Percentiles rank a stretch among this genome's conserved stretches.
phyloP scores from a whole-genome alignment of 1,284 basidiomycete genomes.

The Ceratobasidium sp. region DNA sequence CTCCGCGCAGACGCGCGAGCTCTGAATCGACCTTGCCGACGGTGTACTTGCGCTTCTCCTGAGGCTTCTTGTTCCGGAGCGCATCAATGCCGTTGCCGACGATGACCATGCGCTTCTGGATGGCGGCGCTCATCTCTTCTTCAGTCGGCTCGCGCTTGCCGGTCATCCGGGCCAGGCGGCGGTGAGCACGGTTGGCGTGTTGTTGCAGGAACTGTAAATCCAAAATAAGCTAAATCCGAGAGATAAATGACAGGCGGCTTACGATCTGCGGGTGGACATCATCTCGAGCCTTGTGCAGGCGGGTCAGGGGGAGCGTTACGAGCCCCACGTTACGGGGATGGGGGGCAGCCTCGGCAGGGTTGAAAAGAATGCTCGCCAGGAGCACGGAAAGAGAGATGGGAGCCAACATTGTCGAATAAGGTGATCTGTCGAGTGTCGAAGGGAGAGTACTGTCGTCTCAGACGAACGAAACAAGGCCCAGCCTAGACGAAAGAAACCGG shows the following conservation, averaged over 20 bases:
- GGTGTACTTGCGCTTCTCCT: slow-evolving; percentile 28
- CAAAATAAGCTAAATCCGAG: not conserved
- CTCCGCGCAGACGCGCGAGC: slow-evolving; percentile 19
- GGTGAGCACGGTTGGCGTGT: slow-evolving; percentile 69
- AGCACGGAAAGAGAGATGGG: slow-evolving; percentile 32
- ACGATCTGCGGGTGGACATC: slow-evolving; percentile 71
- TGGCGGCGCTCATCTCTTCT: slow-evolving; percentile 58
- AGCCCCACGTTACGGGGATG: slow-evolving; percentile 50
- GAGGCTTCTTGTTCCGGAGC: slow-evolving; percentile 22
- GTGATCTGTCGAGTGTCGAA: not conserved
- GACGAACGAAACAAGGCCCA: slow-evolving; percentile 28
- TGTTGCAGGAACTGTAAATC: slow-evolving; percentile 67
- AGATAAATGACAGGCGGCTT: slow-evolving; percentile 47
- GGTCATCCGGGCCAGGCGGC: slow-evolving; percentile 73
- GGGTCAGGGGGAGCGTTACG: slow-evolving; percentile 65
- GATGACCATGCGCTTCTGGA: slow-evolving; percentile 62
- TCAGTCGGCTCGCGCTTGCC: slow-evolving; percentile 60
- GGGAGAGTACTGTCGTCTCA: slow-evolving; percentile 14
- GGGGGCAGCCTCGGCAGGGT: slow-evolving; percentile 26
- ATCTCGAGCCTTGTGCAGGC: slow-evolving; percentile 53
- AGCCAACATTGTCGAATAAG: slow-evolving; percentile 11
- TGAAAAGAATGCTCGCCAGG: slow-evolving; percentile 36
- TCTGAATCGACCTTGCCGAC: slow-evolving; percentile 36
- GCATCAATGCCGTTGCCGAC: slow-evolving; percentile 47
- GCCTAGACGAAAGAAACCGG: no score